phyloP scores from a whole-genome alignment of 73 alveolate genomes.

The Symbiodinium pilosum region DNA sequence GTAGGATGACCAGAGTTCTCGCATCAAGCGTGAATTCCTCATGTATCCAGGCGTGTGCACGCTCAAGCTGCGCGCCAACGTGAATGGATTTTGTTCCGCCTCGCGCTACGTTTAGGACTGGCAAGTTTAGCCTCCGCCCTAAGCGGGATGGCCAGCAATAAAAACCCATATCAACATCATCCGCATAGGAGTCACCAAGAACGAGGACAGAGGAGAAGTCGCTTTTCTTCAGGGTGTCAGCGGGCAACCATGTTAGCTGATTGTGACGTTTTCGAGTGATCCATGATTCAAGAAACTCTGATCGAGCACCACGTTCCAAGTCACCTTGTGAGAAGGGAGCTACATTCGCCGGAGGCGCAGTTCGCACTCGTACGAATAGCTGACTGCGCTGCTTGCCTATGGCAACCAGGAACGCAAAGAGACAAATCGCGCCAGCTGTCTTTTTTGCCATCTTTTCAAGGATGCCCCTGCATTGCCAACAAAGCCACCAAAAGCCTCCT shows the following conservation, averaged over 20 bases:
- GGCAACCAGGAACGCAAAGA: background rate
- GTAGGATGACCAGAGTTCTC: conserved; percentile 9
- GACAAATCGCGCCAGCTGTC: conserved; percentile 14
- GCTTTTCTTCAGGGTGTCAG: background rate
- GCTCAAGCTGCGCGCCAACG: conserved; percentile 58
- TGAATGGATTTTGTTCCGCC: conserved; percentile 63
- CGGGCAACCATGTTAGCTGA: conserved; percentile 56
- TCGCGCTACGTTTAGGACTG: conserved; percentile 74
- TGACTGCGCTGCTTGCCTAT: background rate
- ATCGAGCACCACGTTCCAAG: background rate
- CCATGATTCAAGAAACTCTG: conserved; percentile 53
- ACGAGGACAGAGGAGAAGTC: conserved; percentile 28
- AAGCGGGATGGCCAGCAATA: conserved; percentile 67
- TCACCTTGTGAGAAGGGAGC: conserved; percentile 50
- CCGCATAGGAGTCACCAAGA: conserved; percentile 73
- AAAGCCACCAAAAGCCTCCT: too few relatives aligned
- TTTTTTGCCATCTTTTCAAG: background rate
- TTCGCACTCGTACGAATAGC: background rate
- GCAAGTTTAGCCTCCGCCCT: conserved; percentile 9
- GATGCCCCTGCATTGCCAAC: too few relatives aligned
- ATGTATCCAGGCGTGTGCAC: conserved; percentile 34
- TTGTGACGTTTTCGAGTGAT: conserved; percentile 52
- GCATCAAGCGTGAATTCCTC: background rate
- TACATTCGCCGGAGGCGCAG: conserved; percentile 48
- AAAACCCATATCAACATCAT: conserved; percentile 90